Percentiles rank a stretch among this genome's conserved stretches.
phyloP scores from a whole-genome alignment of 176 grass and related monocot species.

The Oryza glumipatula region DNA sequence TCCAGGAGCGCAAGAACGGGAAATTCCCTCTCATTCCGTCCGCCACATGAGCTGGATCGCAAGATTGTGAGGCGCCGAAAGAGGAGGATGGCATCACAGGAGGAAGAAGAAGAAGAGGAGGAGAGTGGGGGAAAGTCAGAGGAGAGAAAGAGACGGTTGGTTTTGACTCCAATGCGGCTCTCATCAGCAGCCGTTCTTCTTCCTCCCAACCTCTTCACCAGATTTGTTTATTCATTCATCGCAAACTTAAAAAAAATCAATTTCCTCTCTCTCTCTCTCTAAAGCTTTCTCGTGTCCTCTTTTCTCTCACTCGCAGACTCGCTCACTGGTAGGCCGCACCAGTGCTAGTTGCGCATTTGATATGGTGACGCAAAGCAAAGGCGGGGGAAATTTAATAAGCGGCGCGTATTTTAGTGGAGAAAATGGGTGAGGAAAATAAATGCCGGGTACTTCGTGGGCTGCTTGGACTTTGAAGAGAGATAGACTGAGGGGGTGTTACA shows the following conservation, averaged over 20 bases:
- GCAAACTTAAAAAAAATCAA: not conserved
- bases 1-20: not conserved
- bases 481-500: too few relatives aligned
- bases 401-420: not conserved
- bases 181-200: conserved; percentile 6
- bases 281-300: conserved; percentile 46
- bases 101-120: not conserved
- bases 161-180: conserved; percentile 65
- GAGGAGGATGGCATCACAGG: conserved; percentile 35
- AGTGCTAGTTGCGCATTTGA: conserved; percentile 26
- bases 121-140: conserved; percentile 44
- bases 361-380: not conserved
- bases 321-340: conserved; percentile 25
- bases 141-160: conserved; percentile 48
- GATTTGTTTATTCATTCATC: conserved; percentile 24
- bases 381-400: conserved; percentile 31
- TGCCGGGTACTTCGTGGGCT: not conserved
- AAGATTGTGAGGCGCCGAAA: conserved; percentile 22
- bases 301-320: not conserved
- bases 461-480: conserved; percentile 21
- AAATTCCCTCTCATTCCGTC: not conserved
- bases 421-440: conserved; percentile 6
- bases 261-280: conserved; percentile 27
- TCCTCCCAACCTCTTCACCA: not conserved
- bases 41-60: not conserved